A percentile compares a stretch with the other conserved stretches of the same genome.
Conservation (phyloP, 768 basidiomycete species). For the Trametes coccinea region DNA sequence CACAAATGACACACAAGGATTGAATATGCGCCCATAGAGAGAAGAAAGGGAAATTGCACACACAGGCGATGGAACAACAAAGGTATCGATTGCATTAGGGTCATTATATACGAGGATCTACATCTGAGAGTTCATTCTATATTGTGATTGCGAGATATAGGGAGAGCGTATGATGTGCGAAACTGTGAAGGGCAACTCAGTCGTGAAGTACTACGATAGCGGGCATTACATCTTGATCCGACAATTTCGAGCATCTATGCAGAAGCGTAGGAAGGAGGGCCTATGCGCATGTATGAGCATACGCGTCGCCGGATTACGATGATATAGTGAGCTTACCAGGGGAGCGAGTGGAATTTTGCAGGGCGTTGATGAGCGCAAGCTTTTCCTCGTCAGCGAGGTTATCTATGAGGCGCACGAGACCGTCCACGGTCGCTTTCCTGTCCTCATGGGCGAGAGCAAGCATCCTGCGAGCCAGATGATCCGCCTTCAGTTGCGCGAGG, state of each 20-base stretch:
- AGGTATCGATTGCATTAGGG: background rate
- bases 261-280: constrained; percentile 26
- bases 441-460: constrained; percentile 71
- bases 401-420: constrained; percentile 72
- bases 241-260: background rate
- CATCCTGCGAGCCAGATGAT: constrained; percentile 66
- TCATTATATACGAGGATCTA: background rate
- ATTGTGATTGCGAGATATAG: background rate
- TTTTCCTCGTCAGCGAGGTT: constrained; percentile 74
- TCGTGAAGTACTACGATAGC: background rate
- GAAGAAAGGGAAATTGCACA: too few relatives aligned
- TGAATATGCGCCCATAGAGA: too few relatives aligned
- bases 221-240: background rate
- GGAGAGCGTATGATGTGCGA: background rate
- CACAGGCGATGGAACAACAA: background rate
- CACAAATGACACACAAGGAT: too few relatives aligned
- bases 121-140: background rate
- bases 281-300: constrained; percentile 6
- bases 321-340: constrained; percentile 44
- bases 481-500: constrained; percentile 63
- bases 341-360: constrained; percentile 59
- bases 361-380: constrained; percentile 54
- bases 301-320: too few relatives aligned
- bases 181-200: background rate
- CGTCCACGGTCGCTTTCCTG: constrained; percentile 73